Base-by-base conservation (phyloP, 2,329 filamentous ascomycete species). In the Pseudophaeomoniella oleicola region DNA sequence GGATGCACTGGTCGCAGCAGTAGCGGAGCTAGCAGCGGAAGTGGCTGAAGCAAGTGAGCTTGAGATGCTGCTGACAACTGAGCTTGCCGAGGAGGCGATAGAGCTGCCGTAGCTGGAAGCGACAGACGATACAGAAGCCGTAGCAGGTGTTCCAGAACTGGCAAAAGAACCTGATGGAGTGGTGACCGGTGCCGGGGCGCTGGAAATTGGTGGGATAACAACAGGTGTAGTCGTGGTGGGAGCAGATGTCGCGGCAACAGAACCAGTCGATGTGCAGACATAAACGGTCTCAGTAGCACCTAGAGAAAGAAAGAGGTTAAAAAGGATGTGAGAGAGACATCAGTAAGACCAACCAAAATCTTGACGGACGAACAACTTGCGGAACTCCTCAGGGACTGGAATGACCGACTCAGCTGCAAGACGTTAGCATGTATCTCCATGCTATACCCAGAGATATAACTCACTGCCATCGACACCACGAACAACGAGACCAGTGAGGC, bases 81-180 rank as follows among this genome's bases (percentile, higher is more conserved):
- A 4, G 13, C 15, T 10, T 19, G 19, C 11, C n/a, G 10, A 10
- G 35, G 19, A 6, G 22, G 19, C 10, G 13, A 15, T 14, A 27
- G 10, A 15, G 35, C 11, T 12, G 27, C 11, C 14, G 27, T 32
- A 15, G 17, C 16, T 30, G 19, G 19, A 32, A 16, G 42, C 44
- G 14, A n/a, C n/a, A n/a, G n/a, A 40, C 42, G 19, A 16, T 6
- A 6, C 15, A 9, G 9, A 6, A 32, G 30, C 9, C 13, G 13
- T 12, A 6, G 14, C 6, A n/a, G 12, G 12, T n/a, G 14, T 34
- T 16, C 14, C 16, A 29, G 22, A 29, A 13, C 22, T 29, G 13
- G 32, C 4, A 34, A 17, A n/a, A 10, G 32, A 17, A 5, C 14
- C 12, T 4, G 16, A 9, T 9, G 4, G 13, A 19, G 32, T 9